Evolutionary conservation across 441 rosid species (phyloP), one percentile per base, ranked within the genome.

Genomic region (Pelargonium fulgidum): DNA sequence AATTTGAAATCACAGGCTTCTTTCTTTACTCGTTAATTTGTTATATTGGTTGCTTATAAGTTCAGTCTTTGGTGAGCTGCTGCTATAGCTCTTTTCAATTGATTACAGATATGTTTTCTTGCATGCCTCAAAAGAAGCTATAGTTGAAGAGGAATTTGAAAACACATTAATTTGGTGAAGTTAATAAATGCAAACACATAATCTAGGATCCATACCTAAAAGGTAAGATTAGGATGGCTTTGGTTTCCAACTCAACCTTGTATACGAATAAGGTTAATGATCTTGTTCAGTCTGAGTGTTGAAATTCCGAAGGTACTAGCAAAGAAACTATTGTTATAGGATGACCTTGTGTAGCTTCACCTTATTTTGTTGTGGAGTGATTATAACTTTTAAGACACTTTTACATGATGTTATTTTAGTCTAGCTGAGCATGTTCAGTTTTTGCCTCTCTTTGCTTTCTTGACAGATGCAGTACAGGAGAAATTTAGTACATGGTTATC

Each of bases 401-500:
- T 12, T 14, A 24, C 66, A 44, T 70, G 17, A 67, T 19, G 7
- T 10, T 7, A 61, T 41, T 73, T 66, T 13, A 64, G 73, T 78
- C 68, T 68, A 65, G 26, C 62, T 69, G 67, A 69, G 54, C 22
- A 58, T 68, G 62, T 58, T 58, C 29, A 58, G 22, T 24, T 62
- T 29, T 12, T 24, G 8, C 7, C 42, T 63, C 41, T 64, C 20
- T 66, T 14, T 33, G 71, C 29, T 75, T 62, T 68, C 29, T 36
- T 59, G 71, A 54, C 81, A 94, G 99, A 76, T 79, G 83, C 86
- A 1, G 85, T 91, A 72, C 96, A 90, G 74, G 89, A 87, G 80
- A 85, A 79, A 74, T 73, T 93, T 39, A 87, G 71, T 68, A 71
- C 80, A 44, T 93, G 99, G 99, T 65, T 93, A 48, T 88, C 92